Percentiles rank a stretch among this genome's conserved stretches.
Evolutionary conservation across 345 rosid species (phyloP).

Genomic region (Anastatica hierochuntica): DNA sequence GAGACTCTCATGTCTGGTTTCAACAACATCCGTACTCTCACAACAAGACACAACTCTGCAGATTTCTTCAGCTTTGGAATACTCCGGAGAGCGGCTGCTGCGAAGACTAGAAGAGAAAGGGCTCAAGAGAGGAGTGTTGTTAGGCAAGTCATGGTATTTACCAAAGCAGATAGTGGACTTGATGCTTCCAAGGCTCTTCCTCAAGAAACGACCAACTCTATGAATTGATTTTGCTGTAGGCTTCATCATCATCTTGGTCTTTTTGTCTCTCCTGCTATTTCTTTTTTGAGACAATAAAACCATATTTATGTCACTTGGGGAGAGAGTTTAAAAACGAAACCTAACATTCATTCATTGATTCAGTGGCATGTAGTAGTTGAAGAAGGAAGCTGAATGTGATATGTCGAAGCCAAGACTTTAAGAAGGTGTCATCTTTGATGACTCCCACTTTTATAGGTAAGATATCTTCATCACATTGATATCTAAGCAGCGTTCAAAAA

Average conservation of each 20-base stretch:
- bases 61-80: slow-evolving; percentile 22
- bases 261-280: slow-evolving; percentile 1
- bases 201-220: slow-evolving; percentile 45
- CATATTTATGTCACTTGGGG: slow-evolving; percentile 10
- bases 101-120: slow-evolving; percentile 32
- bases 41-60: slow-evolving; percentile 24
- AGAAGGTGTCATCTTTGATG: slow-evolving; percentile 22
- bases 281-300: background rate
- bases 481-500: background rate
- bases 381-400: slow-evolving; percentile 5
- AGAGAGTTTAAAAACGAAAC: slow-evolving; percentile 7
- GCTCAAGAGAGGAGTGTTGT: slow-evolving; percentile 31
- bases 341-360: slow-evolving; percentile 19
- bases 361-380: slow-evolving; percentile 26
- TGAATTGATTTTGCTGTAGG: slow-evolving; percentile 39
- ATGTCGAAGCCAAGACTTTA: slow-evolving; percentile 20
- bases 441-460: slow-evolving; percentile 18
- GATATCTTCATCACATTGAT: slow-evolving; percentile 24
- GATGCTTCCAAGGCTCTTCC: slow-evolving; percentile 39
- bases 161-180: slow-evolving; percentile 38
- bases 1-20: slow-evolving; percentile 24
- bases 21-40: slow-evolving; percentile 32
- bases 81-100: slow-evolving; percentile 13
- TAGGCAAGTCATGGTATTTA: slow-evolving; percentile 37
- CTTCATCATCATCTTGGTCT: slow-evolving; percentile 15